Evolutionary conservation across 495 filamentous ascomycete species (phyloP).

Genomic region (Aspergillus indologenus): DNA sequence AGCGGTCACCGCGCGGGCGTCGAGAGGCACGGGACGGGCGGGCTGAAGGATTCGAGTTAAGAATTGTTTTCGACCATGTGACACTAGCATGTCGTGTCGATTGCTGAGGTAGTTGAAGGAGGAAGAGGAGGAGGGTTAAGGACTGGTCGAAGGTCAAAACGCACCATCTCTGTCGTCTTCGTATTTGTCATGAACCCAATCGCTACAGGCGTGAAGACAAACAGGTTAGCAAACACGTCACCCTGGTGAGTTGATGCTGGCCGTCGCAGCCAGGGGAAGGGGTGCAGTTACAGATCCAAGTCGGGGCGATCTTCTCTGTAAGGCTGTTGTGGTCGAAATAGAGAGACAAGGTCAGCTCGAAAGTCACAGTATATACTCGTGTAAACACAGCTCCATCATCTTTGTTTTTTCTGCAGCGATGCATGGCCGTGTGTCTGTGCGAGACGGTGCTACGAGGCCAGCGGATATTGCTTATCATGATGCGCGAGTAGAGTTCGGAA

Average conservation of each 20-base stretch:
- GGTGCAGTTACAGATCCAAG: constrained; percentile 49
- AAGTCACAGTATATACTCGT: constrained; percentile 45
- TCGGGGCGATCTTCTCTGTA: constrained; percentile 52
- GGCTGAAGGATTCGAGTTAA: constrained; percentile 29
- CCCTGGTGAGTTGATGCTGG: neutral
- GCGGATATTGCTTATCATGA: constrained; percentile 36
- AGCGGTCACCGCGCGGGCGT: constrained; percentile 32
- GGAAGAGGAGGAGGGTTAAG: constrained; percentile 22
- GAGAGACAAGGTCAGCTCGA: constrained; percentile 55
- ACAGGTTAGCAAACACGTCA: constrained; percentile 16
- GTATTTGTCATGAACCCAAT: constrained; percentile 89
- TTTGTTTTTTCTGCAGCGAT: constrained; percentile 23
- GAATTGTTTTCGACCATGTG: constrained; percentile 2
- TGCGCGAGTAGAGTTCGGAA: constrained; percentile 38
- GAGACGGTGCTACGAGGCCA: constrained; percentile 33
- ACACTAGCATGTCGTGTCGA: constrained; percentile 2
- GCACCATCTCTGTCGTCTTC: constrained; percentile 59
- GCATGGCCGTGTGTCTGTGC: constrained; percentile 34
- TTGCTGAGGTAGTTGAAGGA: constrained; percentile 20
- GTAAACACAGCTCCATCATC: constrained; percentile 38
- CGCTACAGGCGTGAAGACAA: constrained; percentile 45
- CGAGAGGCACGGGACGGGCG: constrained; percentile 40
- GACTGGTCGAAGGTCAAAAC: constrained; percentile 21
- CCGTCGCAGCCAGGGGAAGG: neutral
- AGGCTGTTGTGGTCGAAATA: constrained; percentile 51